Evolutionary conservation across 179 eudicot species (phyloP), one percentile per base, ranked within the genome.

Genomic region (Vitellaria paradoxa): DNA sequence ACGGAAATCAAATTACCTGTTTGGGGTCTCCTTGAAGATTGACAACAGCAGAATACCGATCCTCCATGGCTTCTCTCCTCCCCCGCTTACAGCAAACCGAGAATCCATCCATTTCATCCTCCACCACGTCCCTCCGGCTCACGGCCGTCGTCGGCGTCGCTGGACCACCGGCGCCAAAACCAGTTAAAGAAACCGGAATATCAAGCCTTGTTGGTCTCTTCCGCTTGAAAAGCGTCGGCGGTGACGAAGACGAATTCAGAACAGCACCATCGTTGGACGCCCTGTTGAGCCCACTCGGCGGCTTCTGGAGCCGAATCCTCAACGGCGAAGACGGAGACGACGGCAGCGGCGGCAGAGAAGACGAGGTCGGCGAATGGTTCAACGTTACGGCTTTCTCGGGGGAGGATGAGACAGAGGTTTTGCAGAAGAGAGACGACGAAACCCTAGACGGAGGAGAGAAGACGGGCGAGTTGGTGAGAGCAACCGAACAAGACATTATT

Each of bases 51-150:
- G 93, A 89, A 79, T 82, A 92, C 4, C 97, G 91, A 81, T 96
- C 99, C 82, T 96, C 98, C 92, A 96, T 87, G 20, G 78, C 81
- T 53, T 91, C 88, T 72, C 94, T 90, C 84, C 88, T 91, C 61
- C 99, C 98, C 62, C 84, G 88, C 85, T 89, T 96, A 80, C 98
- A 93, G 78, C 83, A 91, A 75, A 93, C 98, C 20, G 98, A 87
- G 81, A 82, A 77, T 79, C 94, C 98, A 79, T 91, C 96, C 63
- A 79, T 81, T 69, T 86, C 95, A 23, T 81, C 92, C 84, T 85
- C 98, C 72, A 85, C 85, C 78, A 50, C 46, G 52, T 70, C 81
- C 86, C 73, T 65, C 66, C 69, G 65, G 42, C 42, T 65, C 46
- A 15, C 77, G 65, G 45, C 62, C 78, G 80, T 83, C 81, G 75